These are phyloP conservation scores for Candida dubliniensis DNA, from an alignment of 1,139 yeast genomes.

Conservation along the genomic window DNA sequence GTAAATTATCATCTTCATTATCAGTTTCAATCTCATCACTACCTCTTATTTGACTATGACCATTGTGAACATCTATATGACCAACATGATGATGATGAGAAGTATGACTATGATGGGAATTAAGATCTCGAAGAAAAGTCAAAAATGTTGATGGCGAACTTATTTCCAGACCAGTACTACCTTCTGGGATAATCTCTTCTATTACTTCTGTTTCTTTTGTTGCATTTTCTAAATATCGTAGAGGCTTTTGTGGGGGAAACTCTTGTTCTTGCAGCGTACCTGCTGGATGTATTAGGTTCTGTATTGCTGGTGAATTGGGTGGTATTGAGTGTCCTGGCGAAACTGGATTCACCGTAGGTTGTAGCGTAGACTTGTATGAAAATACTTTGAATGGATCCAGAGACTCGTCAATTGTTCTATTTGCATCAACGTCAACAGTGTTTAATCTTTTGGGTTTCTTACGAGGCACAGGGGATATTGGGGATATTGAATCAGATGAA, in stretches of 20 bases:
- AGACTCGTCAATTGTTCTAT: not conserved
- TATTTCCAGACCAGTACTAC: conserved; percentile 9
- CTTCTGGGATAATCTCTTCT: not conserved
- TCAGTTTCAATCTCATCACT: not conserved
- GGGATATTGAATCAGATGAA: not conserved
- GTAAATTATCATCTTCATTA: not conserved
- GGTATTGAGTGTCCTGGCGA: conserved; percentile 1
- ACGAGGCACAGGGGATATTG: not conserved
- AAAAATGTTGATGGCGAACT: conserved; percentile 22
- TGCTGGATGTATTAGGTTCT: conserved; percentile 14
- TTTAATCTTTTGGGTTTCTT: no score
- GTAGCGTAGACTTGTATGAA: conserved; percentile 10
- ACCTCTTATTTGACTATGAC: no score
- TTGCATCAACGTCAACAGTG: not conserved
- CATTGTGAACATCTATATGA: no score
- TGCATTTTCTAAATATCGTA: not conserved
- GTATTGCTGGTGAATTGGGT: conserved; percentile 16
- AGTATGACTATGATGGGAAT: conserved; percentile 8
- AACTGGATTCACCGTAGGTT: conserved; percentile 6
- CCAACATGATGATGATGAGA: no score
- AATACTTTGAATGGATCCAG: conserved; percentile 9
- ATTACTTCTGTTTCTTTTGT: not conserved
- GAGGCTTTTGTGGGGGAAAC: not conserved
- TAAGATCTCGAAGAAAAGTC: conserved; percentile 22
- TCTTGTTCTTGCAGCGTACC: not conserved